phyloP scores from a whole-genome alignment of 2,329 filamentous ascomycete genomes.

The Daldinia eschscholtzii region DNA sequence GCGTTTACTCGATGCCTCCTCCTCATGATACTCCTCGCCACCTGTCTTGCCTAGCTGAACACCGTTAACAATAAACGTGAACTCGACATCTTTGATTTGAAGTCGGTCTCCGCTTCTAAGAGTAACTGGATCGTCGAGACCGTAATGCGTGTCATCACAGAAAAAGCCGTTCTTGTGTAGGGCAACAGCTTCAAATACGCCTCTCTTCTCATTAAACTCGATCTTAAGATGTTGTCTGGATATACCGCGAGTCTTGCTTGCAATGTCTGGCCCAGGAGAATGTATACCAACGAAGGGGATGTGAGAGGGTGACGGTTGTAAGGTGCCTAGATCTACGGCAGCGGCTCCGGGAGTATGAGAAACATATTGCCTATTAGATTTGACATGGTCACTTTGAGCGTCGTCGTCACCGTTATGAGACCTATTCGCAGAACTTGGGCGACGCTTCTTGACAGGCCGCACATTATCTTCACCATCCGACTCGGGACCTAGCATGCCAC shows the following conservation, averaged over 20 bases:
- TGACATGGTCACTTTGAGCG: slow-evolving; percentile 58
- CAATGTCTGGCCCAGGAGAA: slow-evolving; percentile 72
- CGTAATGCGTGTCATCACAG: slow-evolving; percentile 70
- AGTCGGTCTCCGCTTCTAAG: slow-evolving; percentile 75
- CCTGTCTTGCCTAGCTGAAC: slow-evolving; percentile 69
- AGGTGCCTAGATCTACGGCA: slow-evolving; percentile 69
- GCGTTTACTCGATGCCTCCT: slow-evolving; percentile 62
- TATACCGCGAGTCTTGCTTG: slow-evolving; percentile 76
- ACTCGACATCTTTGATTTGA: slow-evolving; percentile 77
- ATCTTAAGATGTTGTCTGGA: slow-evolving; percentile 81
- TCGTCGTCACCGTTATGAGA: slow-evolving; percentile 60
- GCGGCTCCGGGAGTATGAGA: slow-evolving; percentile 71
- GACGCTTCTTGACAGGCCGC: slow-evolving; percentile 61
- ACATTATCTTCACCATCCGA: slow-evolving; percentile 67
- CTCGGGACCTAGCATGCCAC: slow-evolving; percentile 75
- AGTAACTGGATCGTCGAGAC: slow-evolving; percentile 64
- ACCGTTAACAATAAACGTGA: slow-evolving; percentile 77
- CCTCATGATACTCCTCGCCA: slow-evolving; percentile 67
- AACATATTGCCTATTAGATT: slow-evolving; percentile 71
- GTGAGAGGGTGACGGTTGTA: slow-evolving; percentile 71
- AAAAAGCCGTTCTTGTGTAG: slow-evolving; percentile 77
- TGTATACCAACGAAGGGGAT: slow-evolving; percentile 79
- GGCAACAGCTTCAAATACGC: slow-evolving; percentile 74
- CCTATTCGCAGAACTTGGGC: slow-evolving; percentile 58
- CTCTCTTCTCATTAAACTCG: slow-evolving; percentile 72